These are phyloP conservation scores for Uromyces viciae-fabae DNA, from an alignment of 1,284 basidiomycete species.

Conservation along the genomic window DNA sequence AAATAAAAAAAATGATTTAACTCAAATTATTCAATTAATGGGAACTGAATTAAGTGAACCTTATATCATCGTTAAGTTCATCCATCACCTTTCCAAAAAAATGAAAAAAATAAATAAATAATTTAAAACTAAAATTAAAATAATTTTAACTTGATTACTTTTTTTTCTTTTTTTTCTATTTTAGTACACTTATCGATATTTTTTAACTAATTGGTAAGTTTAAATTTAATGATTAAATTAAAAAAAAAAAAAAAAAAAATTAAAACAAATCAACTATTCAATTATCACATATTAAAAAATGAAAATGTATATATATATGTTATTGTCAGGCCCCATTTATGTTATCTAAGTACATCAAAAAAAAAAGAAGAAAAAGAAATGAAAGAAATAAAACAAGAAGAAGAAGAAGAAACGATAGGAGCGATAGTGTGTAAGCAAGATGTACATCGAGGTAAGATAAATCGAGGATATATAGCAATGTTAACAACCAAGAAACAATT, in stretches of 20 bases:
- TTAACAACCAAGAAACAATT: slow-evolving; percentile 75
- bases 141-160: background rate
- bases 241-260: background rate
- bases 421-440: slow-evolving; percentile 96
- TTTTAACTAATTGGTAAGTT: slow-evolving; percentile 83
- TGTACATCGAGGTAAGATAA: slow-evolving; percentile 66
- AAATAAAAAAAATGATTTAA: slow-evolving; percentile 25
- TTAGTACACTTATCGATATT: slow-evolving; percentile 64
- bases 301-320: background rate
- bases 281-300: background rate
- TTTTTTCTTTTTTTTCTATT: background rate
- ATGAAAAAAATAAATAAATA: too few relatives aligned
- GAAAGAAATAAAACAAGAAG: slow-evolving; percentile 46
- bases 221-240: background rate
- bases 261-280: background rate
- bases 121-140: too few relatives aligned
- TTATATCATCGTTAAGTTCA: slow-evolving; percentile 77
- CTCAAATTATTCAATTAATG: slow-evolving; percentile 69
- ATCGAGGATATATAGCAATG: slow-evolving; percentile 97
- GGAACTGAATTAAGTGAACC: slow-evolving; percentile 90
- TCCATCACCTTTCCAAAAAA: slow-evolving; percentile 42
- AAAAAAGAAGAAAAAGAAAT: slow-evolving; percentile 46
- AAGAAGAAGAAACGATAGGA: slow-evolving; percentile 71
- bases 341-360: slow-evolving; percentile 63
- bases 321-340: slow-evolving; percentile 77